Percentiles rank a stretch among this genome's conserved stretches.
Conservation (phyloP, 441 rosid genomes). For the Erodium trifolium region DNA sequence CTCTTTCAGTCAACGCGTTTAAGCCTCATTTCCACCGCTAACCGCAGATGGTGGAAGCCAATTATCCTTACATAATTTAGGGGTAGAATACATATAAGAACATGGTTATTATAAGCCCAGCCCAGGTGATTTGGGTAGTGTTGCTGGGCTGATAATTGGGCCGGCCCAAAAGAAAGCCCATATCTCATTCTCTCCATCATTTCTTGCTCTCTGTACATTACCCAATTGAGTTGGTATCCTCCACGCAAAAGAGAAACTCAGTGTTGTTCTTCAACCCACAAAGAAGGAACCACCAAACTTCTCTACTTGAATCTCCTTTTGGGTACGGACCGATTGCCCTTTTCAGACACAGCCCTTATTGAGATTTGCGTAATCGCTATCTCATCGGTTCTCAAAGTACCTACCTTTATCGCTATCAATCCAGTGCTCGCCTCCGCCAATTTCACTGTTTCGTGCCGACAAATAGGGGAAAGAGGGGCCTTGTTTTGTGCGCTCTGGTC, state of each 20-base stretch:
- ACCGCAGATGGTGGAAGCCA: too few relatives aligned
- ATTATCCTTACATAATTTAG: too few relatives aligned
- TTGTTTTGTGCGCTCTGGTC: constrained; percentile 13
- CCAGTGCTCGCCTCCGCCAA: constrained; percentile 11
- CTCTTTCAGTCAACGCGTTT: too few relatives aligned
- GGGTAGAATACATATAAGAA: too few relatives aligned
- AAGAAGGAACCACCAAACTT: constrained; percentile 16
- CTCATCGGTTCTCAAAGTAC: not conserved
- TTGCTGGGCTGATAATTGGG: not conserved
- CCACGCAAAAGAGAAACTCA: constrained; percentile 20
- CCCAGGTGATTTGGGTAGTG: not conserved
- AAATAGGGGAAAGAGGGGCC: not conserved
- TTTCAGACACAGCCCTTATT: not conserved
- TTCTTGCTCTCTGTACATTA: constrained; percentile 4
- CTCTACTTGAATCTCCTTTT: not conserved
- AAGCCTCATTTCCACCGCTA: too few relatives aligned
- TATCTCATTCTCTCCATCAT: not conserved
- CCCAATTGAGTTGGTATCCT: constrained; percentile 20
- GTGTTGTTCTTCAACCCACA: constrained; percentile 11
- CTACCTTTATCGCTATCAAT: not conserved
- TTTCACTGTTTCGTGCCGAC: constrained; percentile 15
- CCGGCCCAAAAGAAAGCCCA: not conserved
- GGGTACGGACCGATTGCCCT: constrained; percentile 7
- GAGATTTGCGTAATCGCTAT: not conserved
- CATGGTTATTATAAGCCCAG: not conserved